These are phyloP conservation scores for Oemleria cerasiformis DNA, from an alignment of 306 rosid genomes.

Conservation along the genomic window DNA sequence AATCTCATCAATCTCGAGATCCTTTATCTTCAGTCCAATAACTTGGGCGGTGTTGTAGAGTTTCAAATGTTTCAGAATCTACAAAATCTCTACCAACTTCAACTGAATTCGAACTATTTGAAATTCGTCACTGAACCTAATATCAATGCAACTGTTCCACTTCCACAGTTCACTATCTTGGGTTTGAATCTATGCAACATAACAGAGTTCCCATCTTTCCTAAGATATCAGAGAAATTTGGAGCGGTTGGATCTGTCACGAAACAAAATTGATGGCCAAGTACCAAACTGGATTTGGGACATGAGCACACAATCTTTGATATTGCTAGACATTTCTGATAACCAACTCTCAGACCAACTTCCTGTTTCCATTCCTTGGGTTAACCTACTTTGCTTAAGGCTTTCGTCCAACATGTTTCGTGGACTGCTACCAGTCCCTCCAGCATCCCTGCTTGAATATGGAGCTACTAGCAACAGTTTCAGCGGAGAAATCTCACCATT, in stretches of 20 bases:
- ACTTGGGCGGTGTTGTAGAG: neutral
- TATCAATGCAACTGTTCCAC: neutral
- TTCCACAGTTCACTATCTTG: neutral
- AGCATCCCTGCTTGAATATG: neutral
- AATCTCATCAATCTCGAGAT: neutral
- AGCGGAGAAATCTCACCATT: neutral
- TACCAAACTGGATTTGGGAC: constrained; percentile 2
- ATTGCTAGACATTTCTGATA: neutral
- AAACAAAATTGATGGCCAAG: neutral
- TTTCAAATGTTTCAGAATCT: constrained; percentile 7
- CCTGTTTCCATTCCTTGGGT: neutral
- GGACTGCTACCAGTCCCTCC: neutral
- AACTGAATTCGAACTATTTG: neutral
- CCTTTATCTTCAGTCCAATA: fast-evolving
- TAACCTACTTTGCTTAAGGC: neutral
- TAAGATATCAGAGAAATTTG: neutral
- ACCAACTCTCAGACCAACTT: neutral
- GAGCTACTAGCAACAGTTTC: neutral
- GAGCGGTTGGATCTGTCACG: fast-evolving
- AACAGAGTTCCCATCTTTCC: neutral
- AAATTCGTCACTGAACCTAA: neutral
- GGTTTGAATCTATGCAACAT: neutral
- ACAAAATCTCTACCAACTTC: neutral
- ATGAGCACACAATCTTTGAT: neutral
- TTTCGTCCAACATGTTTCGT: neutral